Percentiles rank a stretch among this genome's conserved stretches.
phyloP scores from a whole-genome alignment of 176 grass and related monocot species.

The Oryza coarctata region DNA sequence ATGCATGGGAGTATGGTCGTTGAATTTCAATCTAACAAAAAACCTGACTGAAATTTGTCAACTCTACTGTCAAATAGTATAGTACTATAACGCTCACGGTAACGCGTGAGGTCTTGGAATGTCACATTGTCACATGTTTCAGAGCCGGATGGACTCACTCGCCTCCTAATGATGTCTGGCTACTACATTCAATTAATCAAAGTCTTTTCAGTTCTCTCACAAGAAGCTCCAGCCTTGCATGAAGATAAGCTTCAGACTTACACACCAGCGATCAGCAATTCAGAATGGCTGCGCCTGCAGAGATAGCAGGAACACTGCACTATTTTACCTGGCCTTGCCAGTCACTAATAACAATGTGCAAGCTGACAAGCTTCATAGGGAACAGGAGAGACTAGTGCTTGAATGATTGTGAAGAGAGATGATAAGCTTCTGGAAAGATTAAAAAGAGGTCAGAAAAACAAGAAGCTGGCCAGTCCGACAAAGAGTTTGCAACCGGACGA shows the following conservation, averaged over 20 bases:
- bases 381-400: background rate
- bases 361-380: conserved; percentile 3
- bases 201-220: background rate
- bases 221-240: background rate
- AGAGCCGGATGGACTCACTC: background rate
- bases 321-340: background rate
- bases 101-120: background rate
- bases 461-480: background rate
- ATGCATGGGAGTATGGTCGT: background rate
- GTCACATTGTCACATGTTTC: background rate
- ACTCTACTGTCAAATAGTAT: background rate
- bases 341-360: conserved; percentile 11
- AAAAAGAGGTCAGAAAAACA: background rate
- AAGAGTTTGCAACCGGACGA: background rate
- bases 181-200: background rate
- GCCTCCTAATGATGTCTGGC: background rate
- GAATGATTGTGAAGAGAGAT: background rate
- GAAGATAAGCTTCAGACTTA: background rate
- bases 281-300: background rate
- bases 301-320: background rate
- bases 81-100: background rate
- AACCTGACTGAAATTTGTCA: background rate
- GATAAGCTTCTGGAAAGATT: background rate
- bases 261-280: background rate
- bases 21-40: conserved; percentile 3